Evolutionary conservation across 306 rosid genomes (phyloP).

Genomic region (Mimosa pudica): DNA sequence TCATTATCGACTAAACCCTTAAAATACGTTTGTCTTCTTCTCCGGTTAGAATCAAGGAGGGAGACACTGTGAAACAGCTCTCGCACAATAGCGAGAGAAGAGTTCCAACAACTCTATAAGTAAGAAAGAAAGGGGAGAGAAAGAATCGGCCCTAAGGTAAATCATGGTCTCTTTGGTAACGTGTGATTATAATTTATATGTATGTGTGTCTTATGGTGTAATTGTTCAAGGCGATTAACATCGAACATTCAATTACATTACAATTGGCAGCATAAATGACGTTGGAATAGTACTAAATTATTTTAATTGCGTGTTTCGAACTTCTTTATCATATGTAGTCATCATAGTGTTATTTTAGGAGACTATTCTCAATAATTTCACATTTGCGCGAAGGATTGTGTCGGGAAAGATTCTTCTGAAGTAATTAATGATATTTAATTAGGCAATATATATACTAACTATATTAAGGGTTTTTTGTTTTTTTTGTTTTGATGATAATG

Average conservation of each 20-base stretch:
- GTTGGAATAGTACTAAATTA: background rate
- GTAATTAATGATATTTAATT: background rate
- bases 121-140: no score
- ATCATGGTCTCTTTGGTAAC: no score
- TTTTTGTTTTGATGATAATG: background rate
- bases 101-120: no score
- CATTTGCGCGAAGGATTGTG: background rate
- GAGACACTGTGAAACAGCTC: no score
- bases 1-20: no score
- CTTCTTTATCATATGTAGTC: background rate
- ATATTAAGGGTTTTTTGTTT: background rate
- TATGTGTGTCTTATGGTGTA: background rate
- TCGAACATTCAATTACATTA: background rate
- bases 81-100: no score
- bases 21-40: no score
- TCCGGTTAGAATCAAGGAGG: no score
- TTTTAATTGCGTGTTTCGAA: background rate
- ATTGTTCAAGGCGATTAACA: background rate
- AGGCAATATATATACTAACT: no score
- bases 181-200: no score
- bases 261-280: background rate
- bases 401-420: slow-evolving; percentile 1
- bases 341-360: background rate
- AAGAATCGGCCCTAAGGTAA: no score
- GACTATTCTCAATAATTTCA: slow-evolving; percentile 9